Evolutionary conservation across 1,139 yeast species (phyloP).

Genomic region (Zygoascus meyerae): DNA sequence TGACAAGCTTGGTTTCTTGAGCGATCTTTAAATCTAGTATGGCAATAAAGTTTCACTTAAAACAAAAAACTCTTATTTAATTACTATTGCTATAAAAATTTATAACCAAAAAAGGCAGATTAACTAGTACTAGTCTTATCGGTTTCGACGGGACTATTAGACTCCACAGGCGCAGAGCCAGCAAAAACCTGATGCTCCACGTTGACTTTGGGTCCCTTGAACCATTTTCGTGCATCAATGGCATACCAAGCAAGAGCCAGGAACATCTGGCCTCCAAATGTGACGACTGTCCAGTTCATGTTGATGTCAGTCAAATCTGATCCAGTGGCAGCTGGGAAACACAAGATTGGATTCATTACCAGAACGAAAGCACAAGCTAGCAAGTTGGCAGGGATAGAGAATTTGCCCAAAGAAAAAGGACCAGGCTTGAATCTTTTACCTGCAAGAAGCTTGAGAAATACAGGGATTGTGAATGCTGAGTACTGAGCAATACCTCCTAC

Average conservation of each 20-base stretch:
- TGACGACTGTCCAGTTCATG: slow-evolving; percentile 67
- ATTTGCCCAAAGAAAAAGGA: slow-evolving; percentile 59
- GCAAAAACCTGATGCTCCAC: slow-evolving; percentile 29
- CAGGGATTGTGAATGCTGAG: slow-evolving; percentile 61
- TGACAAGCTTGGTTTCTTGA: no score
- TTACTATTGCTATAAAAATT: no score
- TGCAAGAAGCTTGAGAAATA: slow-evolving; percentile 49
- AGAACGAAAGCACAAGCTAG: slow-evolving; percentile 37
- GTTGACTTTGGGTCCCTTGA: slow-evolving; percentile 57
- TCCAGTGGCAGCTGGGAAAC: slow-evolving; percentile 49
- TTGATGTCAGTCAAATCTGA: slow-evolving; percentile 35
- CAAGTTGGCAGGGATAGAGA: slow-evolving; percentile 40
- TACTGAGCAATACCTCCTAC: slow-evolving; percentile 72
- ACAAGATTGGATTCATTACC: slow-evolving; percentile 60
- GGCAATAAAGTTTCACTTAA: no score
- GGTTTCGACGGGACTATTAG: neutral
- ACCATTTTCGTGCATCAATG: slow-evolving; percentile 55
- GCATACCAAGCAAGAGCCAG: slow-evolving; percentile 47
- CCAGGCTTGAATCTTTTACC: slow-evolving; percentile 53
- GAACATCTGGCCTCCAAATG: slow-evolving; percentile 56
- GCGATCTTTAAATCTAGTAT: no score
- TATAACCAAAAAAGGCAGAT: no score
- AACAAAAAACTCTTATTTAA: no score
- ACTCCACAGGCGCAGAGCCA: neutral
- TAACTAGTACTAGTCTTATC: neutral